phyloP scores from a whole-genome alignment of 768 basidiomycete genomes.

The Phanerochaete carnosa region DNA sequence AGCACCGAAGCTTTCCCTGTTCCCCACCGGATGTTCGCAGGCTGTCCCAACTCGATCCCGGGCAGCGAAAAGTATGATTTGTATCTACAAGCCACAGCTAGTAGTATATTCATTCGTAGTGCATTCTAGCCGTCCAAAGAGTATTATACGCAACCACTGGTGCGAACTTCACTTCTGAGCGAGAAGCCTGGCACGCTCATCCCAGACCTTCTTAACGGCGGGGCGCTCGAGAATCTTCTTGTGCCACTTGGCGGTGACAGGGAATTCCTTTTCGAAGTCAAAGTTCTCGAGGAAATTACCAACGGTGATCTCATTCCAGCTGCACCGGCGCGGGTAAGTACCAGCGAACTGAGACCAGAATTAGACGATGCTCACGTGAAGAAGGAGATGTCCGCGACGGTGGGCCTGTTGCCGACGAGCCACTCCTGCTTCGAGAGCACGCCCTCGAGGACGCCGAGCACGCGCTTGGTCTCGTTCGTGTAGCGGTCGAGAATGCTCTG shows the following conservation, averaged over 20 bases:
- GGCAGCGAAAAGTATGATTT: too few species aligned
- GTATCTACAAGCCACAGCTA: too few species aligned
- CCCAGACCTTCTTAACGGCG: slow-evolving; percentile 11
- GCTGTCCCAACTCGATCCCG: too few species aligned
- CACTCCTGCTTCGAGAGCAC: slow-evolving; percentile 27
- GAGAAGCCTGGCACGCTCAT: background rate
- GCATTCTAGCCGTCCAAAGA: too few species aligned
- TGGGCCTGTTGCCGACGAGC: slow-evolving; percentile 24
- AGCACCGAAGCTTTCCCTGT: too few species aligned
- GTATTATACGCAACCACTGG: background rate
- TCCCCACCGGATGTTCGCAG: too few species aligned
- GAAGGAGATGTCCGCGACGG: slow-evolving; percentile 26
- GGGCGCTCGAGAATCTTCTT: slow-evolving; percentile 7
- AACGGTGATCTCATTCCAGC: slow-evolving; percentile 8
- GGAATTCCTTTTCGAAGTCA: slow-evolving; percentile 11
- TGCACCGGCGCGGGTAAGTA: background rate
- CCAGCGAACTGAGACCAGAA: background rate
- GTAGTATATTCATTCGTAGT: too few species aligned
- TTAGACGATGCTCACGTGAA: slow-evolving; percentile 14
- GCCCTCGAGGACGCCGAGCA: slow-evolving; percentile 24
- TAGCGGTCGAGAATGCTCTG: slow-evolving; percentile 29
- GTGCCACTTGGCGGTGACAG: slow-evolving; percentile 14
- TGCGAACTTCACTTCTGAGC: background rate
- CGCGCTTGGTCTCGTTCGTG: slow-evolving; percentile 25
- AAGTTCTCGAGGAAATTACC: background rate